phyloP scores from a whole-genome alignment of 139 green algal species.

The Raphidocelis subcapitata region DNA sequence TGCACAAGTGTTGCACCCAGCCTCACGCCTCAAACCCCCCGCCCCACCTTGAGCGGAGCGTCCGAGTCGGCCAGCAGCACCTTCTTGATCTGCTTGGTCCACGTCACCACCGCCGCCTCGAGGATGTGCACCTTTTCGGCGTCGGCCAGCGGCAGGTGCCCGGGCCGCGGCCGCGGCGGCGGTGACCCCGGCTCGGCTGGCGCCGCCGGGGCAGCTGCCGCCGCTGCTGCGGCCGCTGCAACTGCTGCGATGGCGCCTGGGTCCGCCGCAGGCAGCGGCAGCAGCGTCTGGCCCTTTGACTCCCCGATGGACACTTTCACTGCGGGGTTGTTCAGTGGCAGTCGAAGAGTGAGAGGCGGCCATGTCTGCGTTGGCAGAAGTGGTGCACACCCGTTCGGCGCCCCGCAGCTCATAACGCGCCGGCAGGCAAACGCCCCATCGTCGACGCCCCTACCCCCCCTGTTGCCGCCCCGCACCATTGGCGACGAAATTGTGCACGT shows the following conservation, averaged over 20 bases:
- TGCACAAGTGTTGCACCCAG: too few species aligned
- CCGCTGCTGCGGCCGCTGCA: not conserved
- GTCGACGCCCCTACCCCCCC: too few species aligned
- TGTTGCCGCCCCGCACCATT: constrained; percentile 64
- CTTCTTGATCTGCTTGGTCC: constrained; percentile 92
- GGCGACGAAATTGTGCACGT: constrained; percentile 86
- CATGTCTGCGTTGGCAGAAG: too few species aligned
- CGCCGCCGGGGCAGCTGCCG: not conserved
- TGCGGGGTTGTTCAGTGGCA: too few species aligned
- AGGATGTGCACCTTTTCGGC: constrained; percentile 89
- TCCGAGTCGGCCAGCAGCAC: constrained; percentile 82
- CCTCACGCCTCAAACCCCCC: too few species aligned
- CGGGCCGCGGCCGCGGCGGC: not conserved
- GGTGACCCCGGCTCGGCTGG: not conserved
- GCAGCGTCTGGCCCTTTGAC: constrained; percentile 84
- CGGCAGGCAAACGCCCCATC: too few species aligned
- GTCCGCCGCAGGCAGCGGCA: constrained; percentile 68
- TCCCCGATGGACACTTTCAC: constrained; percentile 79
- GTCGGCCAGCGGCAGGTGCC: constrained; percentile 50
- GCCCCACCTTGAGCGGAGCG: constrained; percentile 45
- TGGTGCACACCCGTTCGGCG: too few species aligned
- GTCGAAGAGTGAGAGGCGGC: too few species aligned
- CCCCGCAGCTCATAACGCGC: too few species aligned
- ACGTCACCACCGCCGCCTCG: constrained; percentile 81
- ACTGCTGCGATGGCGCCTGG: not conserved